Percentiles rank a stretch among this genome's conserved stretches.
Conservation (phyloP, 192 early-diverging fungal genomes). For the Coemansia reversa region DNA sequence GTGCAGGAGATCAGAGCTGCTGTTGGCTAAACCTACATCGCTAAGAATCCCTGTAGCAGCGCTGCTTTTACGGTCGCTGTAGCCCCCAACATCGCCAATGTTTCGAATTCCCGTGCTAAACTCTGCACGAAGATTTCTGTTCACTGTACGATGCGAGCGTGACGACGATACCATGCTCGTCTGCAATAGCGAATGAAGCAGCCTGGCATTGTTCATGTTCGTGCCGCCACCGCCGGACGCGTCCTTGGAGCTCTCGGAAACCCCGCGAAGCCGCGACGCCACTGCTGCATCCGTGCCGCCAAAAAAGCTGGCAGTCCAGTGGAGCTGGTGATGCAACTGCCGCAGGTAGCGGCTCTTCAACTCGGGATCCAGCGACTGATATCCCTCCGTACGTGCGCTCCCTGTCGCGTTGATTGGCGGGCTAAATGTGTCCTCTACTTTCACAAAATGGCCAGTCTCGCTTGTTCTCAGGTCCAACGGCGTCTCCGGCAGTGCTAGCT, state of each 20-base stretch:
- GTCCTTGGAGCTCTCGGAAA: conserved; percentile 18
- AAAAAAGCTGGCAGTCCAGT: conserved; percentile 55
- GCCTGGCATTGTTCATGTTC: conserved; percentile 21
- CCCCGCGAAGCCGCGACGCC: conserved; percentile 49
- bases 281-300: conserved; percentile 48
- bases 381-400: conserved; percentile 81
- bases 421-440: conserved; percentile 4
- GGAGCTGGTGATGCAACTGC: conserved; percentile 51
- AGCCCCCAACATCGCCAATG: conserved; percentile 30
- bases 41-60: conserved; percentile 5
- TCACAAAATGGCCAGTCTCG: neutral
- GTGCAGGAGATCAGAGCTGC: conserved; percentile 73
- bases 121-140: conserved; percentile 57
- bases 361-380: conserved; percentile 64
- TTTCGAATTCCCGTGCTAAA: conserved; percentile 65
- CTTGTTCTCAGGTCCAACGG: conserved; percentile 6
- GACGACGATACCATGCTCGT: conserved; percentile 55
- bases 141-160: conserved; percentile 69
- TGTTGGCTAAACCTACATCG: neutral
- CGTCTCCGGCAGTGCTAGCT: conserved; percentile 29
- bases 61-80: conserved; percentile 17
- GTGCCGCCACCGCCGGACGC: conserved; percentile 13
- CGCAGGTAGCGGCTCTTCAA: conserved; percentile 68
- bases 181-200: conserved; percentile 45
- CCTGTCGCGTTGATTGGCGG: conserved; percentile 64